A percentile compares a stretch with the other conserved stretches of the same genome.
phyloP scores from a whole-genome alignment of 2,329 filamentous ascomycete genomes.

The Diaporthe sp. region DNA sequence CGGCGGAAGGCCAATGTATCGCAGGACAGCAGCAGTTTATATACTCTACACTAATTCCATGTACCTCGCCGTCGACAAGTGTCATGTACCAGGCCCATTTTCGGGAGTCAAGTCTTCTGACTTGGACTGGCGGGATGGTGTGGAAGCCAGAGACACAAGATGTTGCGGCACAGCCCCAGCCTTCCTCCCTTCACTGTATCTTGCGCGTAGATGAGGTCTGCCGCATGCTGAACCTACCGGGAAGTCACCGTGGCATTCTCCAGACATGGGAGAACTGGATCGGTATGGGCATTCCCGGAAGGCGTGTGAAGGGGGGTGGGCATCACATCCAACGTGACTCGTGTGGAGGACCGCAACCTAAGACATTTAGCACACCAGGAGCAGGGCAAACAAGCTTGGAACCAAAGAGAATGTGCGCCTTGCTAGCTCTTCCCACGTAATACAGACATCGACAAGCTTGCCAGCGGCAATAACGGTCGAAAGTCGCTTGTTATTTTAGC shows the following conservation, averaged over 20 bases:
- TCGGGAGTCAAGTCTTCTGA: constrained; percentile 45
- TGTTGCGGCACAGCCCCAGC: constrained; percentile 35
- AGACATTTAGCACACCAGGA: constrained; percentile 53
- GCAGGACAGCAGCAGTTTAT: constrained; percentile 25
- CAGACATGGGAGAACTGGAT: constrained; percentile 18
- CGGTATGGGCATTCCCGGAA: constrained; percentile 45
- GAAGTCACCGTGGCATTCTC: constrained; percentile 39
- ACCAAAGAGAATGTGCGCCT: constrained; percentile 29
- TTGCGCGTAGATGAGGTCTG: neutral
- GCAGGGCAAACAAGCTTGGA: constrained; percentile 41
- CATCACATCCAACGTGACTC: constrained; percentile 50
- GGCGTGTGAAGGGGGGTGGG: constrained; percentile 42
- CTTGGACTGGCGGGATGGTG: constrained; percentile 47
- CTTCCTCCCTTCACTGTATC: constrained; percentile 22
- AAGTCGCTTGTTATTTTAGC: constrained; percentile 11
- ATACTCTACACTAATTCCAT: constrained; percentile 37
- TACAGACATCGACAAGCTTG: constrained; percentile 23
- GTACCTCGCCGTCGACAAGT: constrained; percentile 26
- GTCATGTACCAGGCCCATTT: constrained; percentile 39
- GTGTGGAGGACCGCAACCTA: constrained; percentile 43
- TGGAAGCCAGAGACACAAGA: constrained; percentile 43
- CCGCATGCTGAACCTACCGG: constrained; percentile 42
- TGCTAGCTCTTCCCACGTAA: constrained; percentile 35
- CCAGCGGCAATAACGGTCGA: constrained; percentile 35
- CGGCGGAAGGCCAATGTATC: constrained; percentile 25